These are phyloP conservation scores for Colletotrichum phormii DNA, from an alignment of 2,329 filamentous ascomycete species.

Conservation along the genomic window DNA sequence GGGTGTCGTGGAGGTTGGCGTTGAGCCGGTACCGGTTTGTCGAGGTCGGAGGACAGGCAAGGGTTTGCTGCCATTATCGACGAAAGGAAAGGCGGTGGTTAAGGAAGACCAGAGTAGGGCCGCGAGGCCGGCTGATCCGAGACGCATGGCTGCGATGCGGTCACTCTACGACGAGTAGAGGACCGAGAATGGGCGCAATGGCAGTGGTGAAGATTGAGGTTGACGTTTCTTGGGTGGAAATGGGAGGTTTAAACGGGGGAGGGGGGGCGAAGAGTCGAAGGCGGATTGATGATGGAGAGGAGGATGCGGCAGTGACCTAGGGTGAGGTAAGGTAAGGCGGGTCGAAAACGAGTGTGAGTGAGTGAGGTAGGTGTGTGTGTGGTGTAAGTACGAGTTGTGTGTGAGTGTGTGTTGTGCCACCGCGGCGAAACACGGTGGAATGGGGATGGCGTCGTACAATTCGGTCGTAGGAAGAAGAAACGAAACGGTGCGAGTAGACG, in stretches of 20 bases:
- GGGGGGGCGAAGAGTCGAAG: background rate
- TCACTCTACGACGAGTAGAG: conserved; percentile 17
- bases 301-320: background rate
- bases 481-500: background rate
- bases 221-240: background rate
- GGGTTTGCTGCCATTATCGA: conserved; percentile 3
- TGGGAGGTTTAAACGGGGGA: background rate
- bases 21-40: conserved; percentile 20
- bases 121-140: conserved; percentile 28
- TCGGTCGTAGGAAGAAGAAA: background rate
- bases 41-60: conserved; percentile 26
- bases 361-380: no score
- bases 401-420: conserved; percentile 17
- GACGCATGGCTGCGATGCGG: conserved; percentile 24
- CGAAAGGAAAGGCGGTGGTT: conserved; percentile 18
- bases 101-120: conserved; percentile 31
- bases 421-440: conserved; percentile 30
- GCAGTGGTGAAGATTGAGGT: background rate
- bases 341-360: background rate
- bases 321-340: background rate
- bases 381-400: no score
- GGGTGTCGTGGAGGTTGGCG: conserved; percentile 13
- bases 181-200: background rate
- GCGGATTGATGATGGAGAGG: background rate
- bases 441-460: conserved; percentile 26